These are phyloP conservation scores for Prunella vulgaris DNA, from an alignment of 257 asterid genomes.

Conservation along the genomic window DNA sequence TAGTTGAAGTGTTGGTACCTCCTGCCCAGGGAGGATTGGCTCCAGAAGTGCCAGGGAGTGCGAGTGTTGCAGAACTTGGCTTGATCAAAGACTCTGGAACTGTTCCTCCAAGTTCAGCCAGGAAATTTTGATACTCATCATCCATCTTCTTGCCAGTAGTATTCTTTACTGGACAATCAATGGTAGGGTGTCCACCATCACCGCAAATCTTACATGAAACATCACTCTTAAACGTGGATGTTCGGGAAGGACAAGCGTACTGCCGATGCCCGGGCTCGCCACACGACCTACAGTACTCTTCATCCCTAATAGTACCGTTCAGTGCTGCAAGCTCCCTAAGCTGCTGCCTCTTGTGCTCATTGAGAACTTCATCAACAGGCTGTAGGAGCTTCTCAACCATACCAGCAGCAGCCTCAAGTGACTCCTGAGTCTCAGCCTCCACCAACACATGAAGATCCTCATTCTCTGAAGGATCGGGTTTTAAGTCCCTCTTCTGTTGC, in stretches of 20 bases:
- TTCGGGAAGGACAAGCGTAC: constrained; percentile 85
- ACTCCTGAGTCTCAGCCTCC: constrained; percentile 91
- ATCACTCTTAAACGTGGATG: constrained; percentile 84
- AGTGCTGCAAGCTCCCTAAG: constrained; percentile 93
- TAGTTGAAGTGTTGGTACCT: constrained; percentile 32
- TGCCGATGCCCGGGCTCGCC: constrained; percentile 97
- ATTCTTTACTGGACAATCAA: constrained; percentile 88
- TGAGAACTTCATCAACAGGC: constrained; percentile 96
- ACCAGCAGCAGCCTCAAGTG: constrained; percentile 89
- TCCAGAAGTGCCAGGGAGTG: constrained; percentile 62
- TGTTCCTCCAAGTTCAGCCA: constrained; percentile 93
- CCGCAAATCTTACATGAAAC: constrained; percentile 92
- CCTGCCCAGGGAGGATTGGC: constrained; percentile 85
- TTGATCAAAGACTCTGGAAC: constrained; percentile 64
- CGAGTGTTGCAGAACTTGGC: constrained; percentile 49
- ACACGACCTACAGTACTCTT: constrained; percentile 85
- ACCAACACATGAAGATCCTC: constrained; percentile 96
- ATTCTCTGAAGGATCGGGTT: constrained; percentile 78
- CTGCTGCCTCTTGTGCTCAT: constrained; percentile 96
- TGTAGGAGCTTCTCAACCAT: constrained; percentile 97
- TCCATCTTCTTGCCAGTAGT: constrained; percentile 99
- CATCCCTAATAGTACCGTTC: constrained; percentile 96
- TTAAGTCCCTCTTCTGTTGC: constrained; percentile 85
- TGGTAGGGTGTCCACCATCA: constrained; percentile 97
- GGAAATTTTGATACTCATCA: constrained; percentile 87